A percentile compares a stretch with the other conserved stretches of the same genome.
Conservation (phyloP, 495 filamentous ascomycete species). For the Daldinia grandis region DNA sequence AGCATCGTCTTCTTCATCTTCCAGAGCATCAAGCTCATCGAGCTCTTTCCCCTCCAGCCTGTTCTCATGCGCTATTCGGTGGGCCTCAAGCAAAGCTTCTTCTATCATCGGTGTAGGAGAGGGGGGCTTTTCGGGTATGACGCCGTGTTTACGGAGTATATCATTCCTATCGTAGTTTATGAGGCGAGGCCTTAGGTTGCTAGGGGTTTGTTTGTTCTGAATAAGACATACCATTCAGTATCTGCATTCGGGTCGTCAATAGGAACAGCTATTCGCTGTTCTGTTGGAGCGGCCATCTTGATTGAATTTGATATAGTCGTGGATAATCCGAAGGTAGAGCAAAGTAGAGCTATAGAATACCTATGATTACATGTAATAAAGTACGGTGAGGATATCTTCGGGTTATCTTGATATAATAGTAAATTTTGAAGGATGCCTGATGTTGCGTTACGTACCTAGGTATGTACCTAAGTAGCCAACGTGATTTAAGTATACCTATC, state of each 20-base stretch:
- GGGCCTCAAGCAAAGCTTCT: conserved; percentile 88
- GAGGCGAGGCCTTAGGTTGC: neutral
- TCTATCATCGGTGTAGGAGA: conserved; percentile 94
- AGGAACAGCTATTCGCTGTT: conserved; percentile 75
- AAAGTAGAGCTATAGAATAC: neutral
- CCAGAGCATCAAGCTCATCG: conserved; percentile 90
- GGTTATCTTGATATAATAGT: neutral
- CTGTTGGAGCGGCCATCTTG: conserved; percentile 77
- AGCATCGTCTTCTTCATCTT: conserved; percentile 89
- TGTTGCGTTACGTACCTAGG: conserved; percentile 10
- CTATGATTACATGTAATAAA: neutral
- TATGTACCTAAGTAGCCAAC: too few relatives aligned
- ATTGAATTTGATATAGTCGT: neutral
- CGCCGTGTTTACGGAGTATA: conserved; percentile 93
- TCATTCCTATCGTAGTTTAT: conserved; percentile 77
- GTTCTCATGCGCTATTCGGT: conserved; percentile 84
- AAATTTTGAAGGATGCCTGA: conserved; percentile 19
- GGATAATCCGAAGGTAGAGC: neutral
- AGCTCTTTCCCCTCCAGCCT: conserved; percentile 91
- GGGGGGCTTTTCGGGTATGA: conserved; percentile 96
- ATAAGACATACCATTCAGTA: conserved; percentile 83
- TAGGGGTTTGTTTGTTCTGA: neutral
- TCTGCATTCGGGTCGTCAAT: conserved; percentile 96
- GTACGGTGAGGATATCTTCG: neutral
- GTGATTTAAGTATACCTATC: neutral